These are phyloP conservation scores for Plantago major DNA, from an alignment of 257 asterid genomes.

Conservation along the genomic window DNA sequence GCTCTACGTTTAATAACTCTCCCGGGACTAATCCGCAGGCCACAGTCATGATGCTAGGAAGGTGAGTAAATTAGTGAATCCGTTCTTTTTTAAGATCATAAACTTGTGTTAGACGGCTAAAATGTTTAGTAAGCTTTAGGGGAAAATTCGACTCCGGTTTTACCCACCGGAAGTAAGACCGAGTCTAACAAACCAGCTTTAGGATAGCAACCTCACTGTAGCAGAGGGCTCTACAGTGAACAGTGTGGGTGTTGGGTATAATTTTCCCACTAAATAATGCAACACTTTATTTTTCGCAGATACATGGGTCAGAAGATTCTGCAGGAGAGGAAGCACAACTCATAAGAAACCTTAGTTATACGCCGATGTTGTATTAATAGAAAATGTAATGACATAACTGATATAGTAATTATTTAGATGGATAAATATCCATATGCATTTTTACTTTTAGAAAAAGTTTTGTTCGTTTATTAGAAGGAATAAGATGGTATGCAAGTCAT, in stretches of 20 bases:
- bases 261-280: neutral
- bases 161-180: neutral
- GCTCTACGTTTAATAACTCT: conserved; percentile 55
- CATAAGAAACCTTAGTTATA: conserved; percentile 2
- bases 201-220: too few species aligned
- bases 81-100: too few species aligned
- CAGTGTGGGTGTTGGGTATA: neutral
- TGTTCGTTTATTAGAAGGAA: too few species aligned
- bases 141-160: too few species aligned
- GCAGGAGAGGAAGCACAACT: conserved; percentile 28
- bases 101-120: neutral
- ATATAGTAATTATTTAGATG: too few species aligned
- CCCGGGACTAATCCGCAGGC: conserved; percentile 97
- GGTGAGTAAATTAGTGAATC: conserved; percentile 26
- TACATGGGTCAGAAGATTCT: conserved; percentile 65
- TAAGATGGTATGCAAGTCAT: too few species aligned
- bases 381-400: too few species aligned
- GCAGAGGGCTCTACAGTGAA: too few species aligned
- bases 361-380: too few species aligned
- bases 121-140: too few species aligned
- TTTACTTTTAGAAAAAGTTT: too few species aligned
- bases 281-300: conserved; percentile 31
- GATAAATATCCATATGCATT: too few species aligned
- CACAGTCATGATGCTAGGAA: conserved; percentile 92
- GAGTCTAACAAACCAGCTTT: neutral